Base-by-base conservation (phyloP, 1,284 basidiomycete genomes). In the Microbotryum scabiosae region DNA sequence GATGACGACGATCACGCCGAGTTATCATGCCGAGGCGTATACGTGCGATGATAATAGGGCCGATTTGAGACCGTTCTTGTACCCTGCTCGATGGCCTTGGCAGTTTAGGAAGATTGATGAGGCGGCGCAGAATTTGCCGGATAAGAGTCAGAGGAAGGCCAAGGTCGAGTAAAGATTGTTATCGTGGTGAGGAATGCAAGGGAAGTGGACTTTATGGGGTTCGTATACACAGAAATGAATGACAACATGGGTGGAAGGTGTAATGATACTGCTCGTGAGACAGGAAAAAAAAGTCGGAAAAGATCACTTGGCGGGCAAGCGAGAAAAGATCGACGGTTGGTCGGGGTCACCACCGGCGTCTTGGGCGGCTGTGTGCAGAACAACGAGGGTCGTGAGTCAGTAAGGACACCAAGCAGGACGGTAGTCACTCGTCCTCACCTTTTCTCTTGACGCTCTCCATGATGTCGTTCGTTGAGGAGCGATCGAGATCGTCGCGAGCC, bases 1-100 rank as follows among this genome's bases (percentile, higher is more conserved):
- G 82, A 98, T 98, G 94, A 98, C 96, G 10, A 98, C 93, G 0
- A 74, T 99, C 64, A 98, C 96, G 1, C 96, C 94, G 1, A 83
- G 89, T 4, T 97, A 98, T 70, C 96, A 98, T 75, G 93, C 96
- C 67, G 92, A 73, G 58, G 70, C 60, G 58, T 62, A 59, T 30
- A 59, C 60, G n/a, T 54, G 48, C 3, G 94, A 97, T 73, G 93
- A 97, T 75, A 97, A 98, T 74, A 81, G 94, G 67, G 98, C 94
- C 73, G 94, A 99, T 75, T 75, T 97, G 46, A 84, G 94, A 28
- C 96, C 93, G 0, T 99, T 98, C 82, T 78, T 99, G 56, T 98
- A 97, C 75, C 90, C 91, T 51, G 85, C 87, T 28, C 82, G 88
- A 56, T 98, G 97, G 78, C 87, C 89, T 0, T 97, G 90, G 84